Conservation (phyloP, 192 early-diverging fungal genomes). For the Backusella australiensis region DNA sequence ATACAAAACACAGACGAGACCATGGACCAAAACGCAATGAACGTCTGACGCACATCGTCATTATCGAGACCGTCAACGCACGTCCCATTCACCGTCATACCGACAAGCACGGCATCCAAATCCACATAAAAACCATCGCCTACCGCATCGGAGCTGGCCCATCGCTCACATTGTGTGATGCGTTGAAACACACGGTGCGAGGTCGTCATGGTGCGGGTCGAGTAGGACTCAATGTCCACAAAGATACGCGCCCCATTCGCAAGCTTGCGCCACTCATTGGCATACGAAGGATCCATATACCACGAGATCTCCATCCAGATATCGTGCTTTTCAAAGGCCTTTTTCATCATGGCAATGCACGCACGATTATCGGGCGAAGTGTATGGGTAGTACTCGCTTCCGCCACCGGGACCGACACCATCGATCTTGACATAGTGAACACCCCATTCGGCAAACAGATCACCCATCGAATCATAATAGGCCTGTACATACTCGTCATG, state of each 20-base stretch:
- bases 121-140: conserved; percentile 30
- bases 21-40: conserved; percentile 32
- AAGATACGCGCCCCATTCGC: conserved; percentile 27
- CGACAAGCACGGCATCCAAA: conserved; percentile 27
- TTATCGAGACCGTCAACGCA: conserved; percentile 29
- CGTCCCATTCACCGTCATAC: conserved; percentile 28
- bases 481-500: not conserved
- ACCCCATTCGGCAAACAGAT: conserved; percentile 33
- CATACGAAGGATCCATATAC: conserved; percentile 25
- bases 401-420: conserved; percentile 32
- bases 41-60: conserved; percentile 25
- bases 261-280: conserved; percentile 15
- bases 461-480: conserved; percentile 31
- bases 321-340: conserved; percentile 21
- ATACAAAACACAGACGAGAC: conserved; percentile 30
- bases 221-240: conserved; percentile 35
- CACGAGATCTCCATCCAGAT: conserved; percentile 37
- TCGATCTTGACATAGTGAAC: conserved; percentile 28
- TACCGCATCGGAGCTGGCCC: conserved; percentile 15
- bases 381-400: conserved; percentile 18
- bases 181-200: conserved; percentile 31
- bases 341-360: conserved; percentile 16
- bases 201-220: conserved; percentile 26
- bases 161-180: conserved; percentile 13
- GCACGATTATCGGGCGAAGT: conserved; percentile 27